Evolutionary conservation across 2,329 filamentous ascomycete species (phyloP).

Genomic region (Calcarisporium arbuscula): DNA sequence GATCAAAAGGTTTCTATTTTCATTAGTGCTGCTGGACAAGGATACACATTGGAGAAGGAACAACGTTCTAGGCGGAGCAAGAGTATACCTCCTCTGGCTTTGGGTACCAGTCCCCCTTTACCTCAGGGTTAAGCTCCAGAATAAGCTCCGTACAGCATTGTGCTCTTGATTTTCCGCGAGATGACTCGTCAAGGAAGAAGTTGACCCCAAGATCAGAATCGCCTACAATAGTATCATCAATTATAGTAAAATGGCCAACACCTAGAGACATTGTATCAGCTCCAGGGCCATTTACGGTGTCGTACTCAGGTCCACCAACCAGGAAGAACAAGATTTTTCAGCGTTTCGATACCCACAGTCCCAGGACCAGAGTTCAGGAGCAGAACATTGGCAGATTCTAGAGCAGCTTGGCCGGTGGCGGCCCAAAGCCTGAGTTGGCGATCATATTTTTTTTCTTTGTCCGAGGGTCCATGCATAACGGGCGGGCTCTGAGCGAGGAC

Average conservation of each 20-base stretch:
- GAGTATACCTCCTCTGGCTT: no score
- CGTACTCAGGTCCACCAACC: conserved; percentile 37
- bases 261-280: conserved; percentile 35
- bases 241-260: conserved; percentile 86
- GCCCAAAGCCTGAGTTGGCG: conserved; percentile 94
- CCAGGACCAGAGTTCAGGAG: conserved; percentile 84
- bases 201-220: conserved; percentile 88
- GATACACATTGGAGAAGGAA: no score
- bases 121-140: conserved; percentile 87
- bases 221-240: conserved; percentile 69
- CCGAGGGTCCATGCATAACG: conserved; percentile 44
- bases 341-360: conserved; percentile 78
- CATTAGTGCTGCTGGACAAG: no score
- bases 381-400: conserved; percentile 88
- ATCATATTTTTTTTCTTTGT: conserved; percentile 78
- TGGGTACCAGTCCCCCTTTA: conserved; percentile 66
- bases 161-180: conserved; percentile 70
- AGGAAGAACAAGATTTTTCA: conserved; percentile 96
- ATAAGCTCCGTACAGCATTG: conserved; percentile 71
- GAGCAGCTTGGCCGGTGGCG: conserved; percentile 79
- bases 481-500: conserved; percentile 24
- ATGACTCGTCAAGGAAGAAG: conserved; percentile 84
- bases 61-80: no score
- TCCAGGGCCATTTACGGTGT: neutral
- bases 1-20: conserved; percentile 23